Percentiles rank a stretch among this genome's conserved stretches.
phyloP scores from a whole-genome alignment of 176 grass and related monocot genomes.

The Puccinellia tenuiflora region DNA sequence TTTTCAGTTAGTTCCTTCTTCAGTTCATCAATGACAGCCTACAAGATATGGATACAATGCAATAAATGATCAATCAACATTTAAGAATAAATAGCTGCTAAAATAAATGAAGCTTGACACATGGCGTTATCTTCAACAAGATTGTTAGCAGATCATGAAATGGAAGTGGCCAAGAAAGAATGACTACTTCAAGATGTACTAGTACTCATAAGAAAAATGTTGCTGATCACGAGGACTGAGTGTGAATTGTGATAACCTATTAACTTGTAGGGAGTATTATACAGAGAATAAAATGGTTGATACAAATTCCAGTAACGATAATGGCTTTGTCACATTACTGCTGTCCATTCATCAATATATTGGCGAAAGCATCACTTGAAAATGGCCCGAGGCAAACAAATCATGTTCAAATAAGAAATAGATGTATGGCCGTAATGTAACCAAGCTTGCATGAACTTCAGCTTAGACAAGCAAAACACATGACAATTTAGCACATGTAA shows the following conservation, averaged over 20 bases:
- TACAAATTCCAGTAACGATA: neutral
- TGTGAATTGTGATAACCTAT: neutral
- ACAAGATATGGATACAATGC: conserved; percentile 7
- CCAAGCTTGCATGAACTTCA: neutral
- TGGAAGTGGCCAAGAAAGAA: neutral
- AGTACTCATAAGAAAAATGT: neutral
- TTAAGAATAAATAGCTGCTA: neutral
- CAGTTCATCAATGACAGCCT: conserved; percentile 62
- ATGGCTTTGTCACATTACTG: neutral
- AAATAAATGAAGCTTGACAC: neutral
- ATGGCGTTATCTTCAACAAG: neutral
- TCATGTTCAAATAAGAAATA: neutral
- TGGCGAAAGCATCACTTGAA: neutral
- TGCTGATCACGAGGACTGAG: neutral
- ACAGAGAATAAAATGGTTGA: neutral
- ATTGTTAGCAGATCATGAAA: neutral
- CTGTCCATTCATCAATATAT: neutral
- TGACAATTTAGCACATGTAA: neutral
- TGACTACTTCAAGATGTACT: neutral
- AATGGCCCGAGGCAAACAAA: neutral
- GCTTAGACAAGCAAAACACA: conserved; percentile 7
- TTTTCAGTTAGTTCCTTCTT: conserved; percentile 43
- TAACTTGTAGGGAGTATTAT: neutral
- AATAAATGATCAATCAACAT: conserved; percentile 1
- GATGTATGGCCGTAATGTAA: neutral